Base-by-base conservation (phyloP, 345 rosid genomes). In the Alliaria petiolata region DNA sequence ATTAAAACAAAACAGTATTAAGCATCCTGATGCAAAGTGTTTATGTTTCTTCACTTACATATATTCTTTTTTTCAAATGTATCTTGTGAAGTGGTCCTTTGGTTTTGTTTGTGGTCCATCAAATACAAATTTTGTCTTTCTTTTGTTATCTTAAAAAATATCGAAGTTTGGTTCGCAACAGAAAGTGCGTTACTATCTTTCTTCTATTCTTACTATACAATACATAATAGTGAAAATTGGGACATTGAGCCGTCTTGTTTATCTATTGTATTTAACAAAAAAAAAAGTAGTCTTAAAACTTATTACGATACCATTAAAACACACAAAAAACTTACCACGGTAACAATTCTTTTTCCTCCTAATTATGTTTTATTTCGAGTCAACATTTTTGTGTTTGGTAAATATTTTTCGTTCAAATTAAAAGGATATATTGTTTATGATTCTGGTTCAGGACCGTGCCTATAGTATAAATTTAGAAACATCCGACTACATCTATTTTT, bases 51-150 rank as follows among this genome's bases (percentile, higher is more conserved):
- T 52, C 50, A 9, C 19, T 36, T 47, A 15, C 13, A 33, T 15
- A 30, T 16, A 13, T 15, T 26, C 13, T 51, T 26, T 65, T 20
- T 17, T 8, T 17, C 42, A 70, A 60, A 60, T 71, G 62, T 62
- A 52, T 20, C 8, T 51, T 63, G 8, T 54, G 76, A 62, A 72
- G 76, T 54, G 76, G 70, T 72, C 76, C 76, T 63, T 62, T 6
- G 56, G 56, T 44, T 54, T 61, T 54, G 76, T 54, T 25, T 63
- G 64, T 72, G 70, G 70, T 63, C 76, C 76, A 2, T 15, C 50
- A 54, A 72, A 54, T 72, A 26, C 8, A 63, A 25, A 16, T 2
- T 64, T 72, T 64, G 76, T 72, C 76, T 72, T 71, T 72, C 49
- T 53, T 71, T 52, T 33, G 15, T 33, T 43, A 20, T 71, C 44